These are phyloP conservation scores for Penicillium sp. DNA, from an alignment of 2,329 filamentous ascomycete genomes.

Conservation along the genomic window DNA sequence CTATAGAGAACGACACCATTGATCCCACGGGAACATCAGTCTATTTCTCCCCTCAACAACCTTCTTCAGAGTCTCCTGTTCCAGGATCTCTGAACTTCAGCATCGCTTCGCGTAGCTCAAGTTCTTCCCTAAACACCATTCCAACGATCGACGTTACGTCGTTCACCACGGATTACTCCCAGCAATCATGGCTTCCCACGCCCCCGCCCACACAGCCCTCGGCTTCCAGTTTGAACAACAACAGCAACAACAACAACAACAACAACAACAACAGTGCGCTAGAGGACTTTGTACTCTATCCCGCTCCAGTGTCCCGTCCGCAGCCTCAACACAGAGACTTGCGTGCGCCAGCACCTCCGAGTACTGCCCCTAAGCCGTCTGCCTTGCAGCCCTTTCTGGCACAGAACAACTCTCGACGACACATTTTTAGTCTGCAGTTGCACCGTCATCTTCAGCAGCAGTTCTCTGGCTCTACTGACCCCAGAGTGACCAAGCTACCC, in stretches of 20 bases:
- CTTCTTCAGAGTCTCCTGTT: slow-evolving; percentile 44
- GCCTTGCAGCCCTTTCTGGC: slow-evolving; percentile 35
- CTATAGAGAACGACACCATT: slow-evolving; percentile 42
- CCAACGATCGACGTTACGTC: slow-evolving; percentile 44
- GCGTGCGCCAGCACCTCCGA: slow-evolving; percentile 36
- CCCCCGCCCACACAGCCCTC: slow-evolving; percentile 43
- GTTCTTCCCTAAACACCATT: slow-evolving; percentile 38
- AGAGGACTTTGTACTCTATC: slow-evolving; percentile 49
- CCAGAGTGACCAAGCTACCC: slow-evolving; percentile 41
- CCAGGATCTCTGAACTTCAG: slow-evolving; percentile 47
- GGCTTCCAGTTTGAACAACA: slow-evolving; percentile 40
- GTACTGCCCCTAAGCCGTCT: slow-evolving; percentile 38
- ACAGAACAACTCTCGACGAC: slow-evolving; percentile 36
- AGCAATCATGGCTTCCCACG: slow-evolving; percentile 49
- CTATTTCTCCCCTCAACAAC: slow-evolving; percentile 29
- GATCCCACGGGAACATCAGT: slow-evolving; percentile 32
- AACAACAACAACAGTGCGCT: slow-evolving; percentile 32
- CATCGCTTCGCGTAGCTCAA: slow-evolving; percentile 44
- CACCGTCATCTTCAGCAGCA: slow-evolving; percentile 34
- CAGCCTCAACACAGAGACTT: slow-evolving; percentile 35
- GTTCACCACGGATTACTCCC: slow-evolving; percentile 50
- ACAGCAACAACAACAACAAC: slow-evolving; percentile 28
- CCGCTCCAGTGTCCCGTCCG: slow-evolving; percentile 29
- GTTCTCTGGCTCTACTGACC: slow-evolving; percentile 37
- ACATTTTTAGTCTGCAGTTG: slow-evolving; percentile 38